Base-by-base conservation (phyloP, 2,329 filamentous ascomycete species). In the Alternaria atra region DNA sequence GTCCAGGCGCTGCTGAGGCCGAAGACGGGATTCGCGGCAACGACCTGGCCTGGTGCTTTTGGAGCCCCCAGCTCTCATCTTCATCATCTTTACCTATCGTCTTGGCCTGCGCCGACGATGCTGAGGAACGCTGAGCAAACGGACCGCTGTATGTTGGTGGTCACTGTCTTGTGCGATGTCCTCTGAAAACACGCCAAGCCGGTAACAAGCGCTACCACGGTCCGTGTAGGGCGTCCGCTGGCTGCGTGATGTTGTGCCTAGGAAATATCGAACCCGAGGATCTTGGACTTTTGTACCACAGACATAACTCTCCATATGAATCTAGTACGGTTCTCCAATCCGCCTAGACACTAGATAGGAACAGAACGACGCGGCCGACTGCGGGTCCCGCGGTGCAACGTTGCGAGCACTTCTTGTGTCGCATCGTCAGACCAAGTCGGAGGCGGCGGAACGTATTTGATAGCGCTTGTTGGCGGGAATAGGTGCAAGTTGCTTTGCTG, bases 11-110 rank as follows among this genome's bases (percentile, higher is more conserved):
- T 67, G 69, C 65, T 70, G 56, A 69, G 60, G 60, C 63, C 55
- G 58, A 67, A 71, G 72, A 72, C 70, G 70, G 73, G 61, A 64
- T 67, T 40, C 64, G 59, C 71, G 72, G 72, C 73, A 71, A 46
- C 64, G 59, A 43, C 48, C 32, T 39, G 17, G 40, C 37, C 54
- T 51, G 43, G 48, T 40, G 63, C 51, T 50, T 51, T 61, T 52
- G 52, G 35, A 42, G 30, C 54, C 47, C 30, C 30, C 29, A 46
- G 53, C 54, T 57, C 52, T 48, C 43, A 17, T 40, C 53, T 47
- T 40, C 17, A 32, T 42, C 51, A 32, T 15, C 51, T 30, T 23
- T 35, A 17, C 50, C 55, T 44, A 47, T 47, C 10, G 51, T 54
- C 61, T 63, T 61, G 57, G 61, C 58, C 46, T 50, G 44, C 52